Base-by-base conservation (phyloP, 2,329 filamentous ascomycete species). In the Curvularia sp. region DNA sequence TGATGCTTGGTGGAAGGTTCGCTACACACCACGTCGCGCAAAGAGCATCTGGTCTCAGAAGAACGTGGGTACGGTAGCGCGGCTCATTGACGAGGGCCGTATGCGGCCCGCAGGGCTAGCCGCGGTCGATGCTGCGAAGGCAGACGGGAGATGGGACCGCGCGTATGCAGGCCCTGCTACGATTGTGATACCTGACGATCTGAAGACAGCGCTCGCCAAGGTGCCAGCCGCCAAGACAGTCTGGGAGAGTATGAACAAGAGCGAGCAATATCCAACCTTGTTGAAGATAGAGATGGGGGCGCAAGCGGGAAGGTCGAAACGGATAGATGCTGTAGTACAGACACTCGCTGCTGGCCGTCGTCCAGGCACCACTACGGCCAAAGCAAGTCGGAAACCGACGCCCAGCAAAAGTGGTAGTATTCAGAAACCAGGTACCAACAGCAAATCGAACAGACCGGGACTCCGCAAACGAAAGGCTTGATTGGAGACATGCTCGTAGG, bases 41-140 rank as follows among this genome's bases (percentile, higher is more conserved):
- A 80, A 80, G 32, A 86, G 84, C 65, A 68, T 84, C 6, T 88
- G 86, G 86, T 88, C 85, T 2, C 79, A 82, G 58, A 83, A 85
- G 41, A 89, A 89, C 64, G 84, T 87, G 2, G 75, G 74, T 9
- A 82, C 84, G 15, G 79, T 86, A 6, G 78, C 74, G 0, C 66
- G 65, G 5, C 72, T 89, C 3, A 71, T 78, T 1, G 69, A 71
- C 0, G 73, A 80, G 8, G 83, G 81, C 0, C 78, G 80, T 1
- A 86, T 88, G 81, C 74, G 74, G 0, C 75, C 77, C 0, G 71
- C 81, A 0, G 86, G 85, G 0, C 66, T 80, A 39, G 78, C 74
- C 0, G 83, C 82, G 39, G 78, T 88, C 3, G 81, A 86, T 6
- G 79, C 81, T 0, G 86, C 86, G 0, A 84, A 82, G 70, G 77